Conservation (phyloP, 176 grass and related monocot genomes). For the Hordeum vulgare region DNA sequence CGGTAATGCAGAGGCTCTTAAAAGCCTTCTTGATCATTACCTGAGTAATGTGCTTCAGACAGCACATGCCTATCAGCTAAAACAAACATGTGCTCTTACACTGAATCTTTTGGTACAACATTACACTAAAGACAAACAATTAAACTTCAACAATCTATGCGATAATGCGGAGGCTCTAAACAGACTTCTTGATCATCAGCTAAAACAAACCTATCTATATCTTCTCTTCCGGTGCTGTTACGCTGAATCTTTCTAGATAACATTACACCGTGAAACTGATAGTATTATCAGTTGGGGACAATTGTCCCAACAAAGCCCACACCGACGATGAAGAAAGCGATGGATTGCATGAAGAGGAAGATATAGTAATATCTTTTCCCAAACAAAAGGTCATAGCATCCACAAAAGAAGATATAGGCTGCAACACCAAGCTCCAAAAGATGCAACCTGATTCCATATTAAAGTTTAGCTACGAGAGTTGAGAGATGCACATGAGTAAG, state of each 20-base stretch:
- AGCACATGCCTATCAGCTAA: no score
- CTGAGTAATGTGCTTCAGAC: not conserved
- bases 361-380: constrained; percentile 57
- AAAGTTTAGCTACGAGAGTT: constrained; percentile 1
- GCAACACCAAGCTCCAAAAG: constrained; percentile 56
- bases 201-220: constrained; percentile 22
- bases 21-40: constrained; percentile 14
- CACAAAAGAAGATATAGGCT: constrained; percentile 68
- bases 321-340: constrained; percentile 60
- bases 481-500: not conserved
- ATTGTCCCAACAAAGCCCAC: constrained; percentile 66
- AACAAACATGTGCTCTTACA: no score
- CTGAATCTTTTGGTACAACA: no score
- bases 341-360: constrained; percentile 67
- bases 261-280: not conserved
- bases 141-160: not conserved
- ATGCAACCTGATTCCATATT: constrained; percentile 48
- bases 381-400: constrained; percentile 50
- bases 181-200: constrained; percentile 12
- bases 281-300: constrained; percentile 22
- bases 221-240: constrained; percentile 2
- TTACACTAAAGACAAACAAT: not conserved
- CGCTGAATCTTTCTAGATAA: not conserved
- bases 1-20: not conserved
- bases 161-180: not conserved